phyloP scores from a whole-genome alignment of 768 basidiomycete species.

The Collybia mongolica region DNA sequence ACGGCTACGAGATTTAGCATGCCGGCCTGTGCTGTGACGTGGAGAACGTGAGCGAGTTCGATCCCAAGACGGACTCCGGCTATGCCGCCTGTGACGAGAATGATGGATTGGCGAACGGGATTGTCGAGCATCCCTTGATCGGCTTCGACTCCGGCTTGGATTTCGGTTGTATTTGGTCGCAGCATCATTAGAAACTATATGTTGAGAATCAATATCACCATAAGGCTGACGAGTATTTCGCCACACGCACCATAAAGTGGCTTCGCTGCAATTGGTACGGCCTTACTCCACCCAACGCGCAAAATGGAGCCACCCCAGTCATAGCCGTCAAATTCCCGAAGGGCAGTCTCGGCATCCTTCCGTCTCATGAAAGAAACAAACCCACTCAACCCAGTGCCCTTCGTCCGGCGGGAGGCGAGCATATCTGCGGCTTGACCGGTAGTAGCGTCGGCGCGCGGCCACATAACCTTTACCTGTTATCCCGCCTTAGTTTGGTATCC shows the following conservation, averaged over 20 bases:
- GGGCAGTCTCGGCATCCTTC: constrained; percentile 84
- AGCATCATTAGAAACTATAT: constrained; percentile 13
- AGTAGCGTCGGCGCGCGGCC: constrained; percentile 84
- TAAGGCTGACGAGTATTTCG: neutral
- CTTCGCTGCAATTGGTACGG: constrained; percentile 81
- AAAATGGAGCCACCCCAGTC: constrained; percentile 93
- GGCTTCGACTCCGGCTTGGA: constrained; percentile 39
- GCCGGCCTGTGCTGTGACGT: constrained; percentile 30
- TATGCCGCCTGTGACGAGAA: constrained; percentile 37
- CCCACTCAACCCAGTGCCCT: constrained; percentile 82
- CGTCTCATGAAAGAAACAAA: constrained; percentile 98
- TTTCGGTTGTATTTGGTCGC: constrained; percentile 20
- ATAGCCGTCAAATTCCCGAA: constrained; percentile 88
- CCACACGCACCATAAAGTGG: constrained; percentile 70
- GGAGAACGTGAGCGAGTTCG: constrained; percentile 44
- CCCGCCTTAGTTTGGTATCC: neutral
- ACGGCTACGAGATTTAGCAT: constrained; percentile 29
- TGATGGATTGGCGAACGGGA: constrained; percentile 35
- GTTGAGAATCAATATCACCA: neutral
- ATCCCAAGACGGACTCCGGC: constrained; percentile 49
- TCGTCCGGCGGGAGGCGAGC: constrained; percentile 65
- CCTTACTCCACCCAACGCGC: constrained; percentile 96
- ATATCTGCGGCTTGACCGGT: constrained; percentile 73
- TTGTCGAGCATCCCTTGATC: constrained; percentile 36
- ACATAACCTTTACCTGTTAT: constrained; percentile 91